Evolutionary conservation across 1,284 basidiomycete species (phyloP).

Genomic region (Heimioporus retisporus): DNA sequence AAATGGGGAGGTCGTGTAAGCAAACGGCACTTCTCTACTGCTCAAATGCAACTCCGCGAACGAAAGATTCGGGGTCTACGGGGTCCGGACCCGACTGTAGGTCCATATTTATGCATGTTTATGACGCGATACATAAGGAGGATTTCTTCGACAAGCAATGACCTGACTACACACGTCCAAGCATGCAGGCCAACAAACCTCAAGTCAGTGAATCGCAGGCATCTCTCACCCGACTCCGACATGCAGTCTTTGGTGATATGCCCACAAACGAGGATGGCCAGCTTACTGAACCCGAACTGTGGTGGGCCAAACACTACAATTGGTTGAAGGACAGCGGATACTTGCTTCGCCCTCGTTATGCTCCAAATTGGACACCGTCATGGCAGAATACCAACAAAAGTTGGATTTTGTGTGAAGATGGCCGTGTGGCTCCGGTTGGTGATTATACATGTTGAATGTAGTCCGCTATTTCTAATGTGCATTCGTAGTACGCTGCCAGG

Average conservation of each 20-base stretch:
- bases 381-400: constrained; percentile 37
- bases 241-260: not conserved
- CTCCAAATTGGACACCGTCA: constrained; percentile 49
- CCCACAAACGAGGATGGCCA: constrained; percentile 6
- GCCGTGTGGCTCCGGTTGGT: constrained; percentile 12
- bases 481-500: constrained; percentile 18
- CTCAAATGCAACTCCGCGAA: constrained; percentile 16
- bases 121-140: not conserved
- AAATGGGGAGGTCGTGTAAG: constrained; percentile 6
- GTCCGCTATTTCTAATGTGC: not conserved
- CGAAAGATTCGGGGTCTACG: not conserved
- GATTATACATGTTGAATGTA: not conserved
- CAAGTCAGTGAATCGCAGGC: constrained; percentile 1
- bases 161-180: not conserved
- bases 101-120: constrained; percentile 26
- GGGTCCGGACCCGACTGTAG: constrained; percentile 17
- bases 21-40: not conserved
- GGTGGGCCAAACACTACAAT: constrained; percentile 41
- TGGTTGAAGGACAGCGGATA: constrained; percentile 50
- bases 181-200: constrained; percentile 6
- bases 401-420: constrained; percentile 36
- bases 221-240: constrained; percentile 10
- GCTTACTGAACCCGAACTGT: constrained; percentile 25
- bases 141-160: not conserved
- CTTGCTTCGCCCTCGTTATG: constrained; percentile 46